Base-by-base conservation (phyloP, 441 rosid species). In the Melastoma candidum region DNA sequence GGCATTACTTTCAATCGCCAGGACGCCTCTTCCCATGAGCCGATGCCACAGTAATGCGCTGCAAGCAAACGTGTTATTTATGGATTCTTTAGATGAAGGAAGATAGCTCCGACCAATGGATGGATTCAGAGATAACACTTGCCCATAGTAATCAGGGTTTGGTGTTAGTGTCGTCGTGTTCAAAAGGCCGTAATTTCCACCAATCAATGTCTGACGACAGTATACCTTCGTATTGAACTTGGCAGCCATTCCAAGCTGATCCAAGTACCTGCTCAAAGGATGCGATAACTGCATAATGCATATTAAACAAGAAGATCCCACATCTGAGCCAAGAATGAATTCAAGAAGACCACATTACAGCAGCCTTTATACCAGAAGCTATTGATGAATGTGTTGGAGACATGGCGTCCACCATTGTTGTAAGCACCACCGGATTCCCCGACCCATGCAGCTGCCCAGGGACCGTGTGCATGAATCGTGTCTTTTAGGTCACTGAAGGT, bases 361-460 rank as follows among this genome's bases (percentile, higher is more conserved):
- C 1, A 26, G 2, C 7, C 14, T 12, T n/a, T 44, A 64, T 44
- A 78, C 89, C 86, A 84, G 65, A 82, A 84, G 14, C 84, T 84
- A 54, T 81, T 27, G 25, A 62, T 79, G 54, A 81, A 84, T 8
- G 79, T 68, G 44, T 71, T 73, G 0, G 82, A 77, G 9, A 84
- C 85, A 53, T 72, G 71, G 61, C 68, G 81, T 65, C 92, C 77
- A 13, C 95, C 90, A 44, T 85, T 82, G 51, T 85, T 85, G 47
- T 68, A 85, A 51, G 90, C 87, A 47, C 94, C 85, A 52, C 90
- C 87, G 1, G 90, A 14, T 71, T 85, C 95, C 0, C 85, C 76
- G 11, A 85, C 80, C 95, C 95, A 85, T 0, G 82, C 63, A 5
- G 60, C 68, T 0, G 87, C 48, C 85, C 83, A 77, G 0, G 85